phyloP scores from a whole-genome alignment of 257 asterid species.

The Phtheirospermum japonicum region DNA sequence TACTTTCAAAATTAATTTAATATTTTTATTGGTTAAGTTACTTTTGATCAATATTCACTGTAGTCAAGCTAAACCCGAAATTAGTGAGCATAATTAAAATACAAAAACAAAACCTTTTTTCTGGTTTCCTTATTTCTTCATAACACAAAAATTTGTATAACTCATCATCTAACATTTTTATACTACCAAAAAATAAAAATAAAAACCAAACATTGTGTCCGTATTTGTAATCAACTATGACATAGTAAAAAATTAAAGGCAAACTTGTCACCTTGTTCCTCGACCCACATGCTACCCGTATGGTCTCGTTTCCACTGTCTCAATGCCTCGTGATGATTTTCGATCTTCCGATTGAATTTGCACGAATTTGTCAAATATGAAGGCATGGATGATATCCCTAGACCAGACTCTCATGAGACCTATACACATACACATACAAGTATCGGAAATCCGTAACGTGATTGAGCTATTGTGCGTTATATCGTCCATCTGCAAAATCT shows the following conservation, averaged over 20 bases:
- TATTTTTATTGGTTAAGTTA: too few species aligned
- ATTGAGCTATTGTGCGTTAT: conserved; percentile 47
- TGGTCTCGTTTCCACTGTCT: neutral
- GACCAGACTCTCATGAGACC: neutral
- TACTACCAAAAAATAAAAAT: neutral
- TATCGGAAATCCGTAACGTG: conserved; percentile 22
- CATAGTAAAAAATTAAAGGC: neutral
- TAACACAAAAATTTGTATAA: neutral
- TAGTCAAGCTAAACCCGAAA: too few species aligned
- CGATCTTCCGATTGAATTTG: neutral
- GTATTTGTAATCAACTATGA: neutral
- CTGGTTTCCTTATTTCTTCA: conserved; percentile 37
- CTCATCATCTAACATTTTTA: conserved; percentile 2
- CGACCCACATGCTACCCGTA: neutral
- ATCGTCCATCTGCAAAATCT: conserved; percentile 29
- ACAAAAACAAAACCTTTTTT: conserved; percentile 23
- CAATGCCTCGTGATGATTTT: too few species aligned
- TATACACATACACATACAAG: neutral
- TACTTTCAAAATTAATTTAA: too few species aligned
- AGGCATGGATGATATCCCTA: neutral
- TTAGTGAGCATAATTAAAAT: too few species aligned
- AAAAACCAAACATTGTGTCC: neutral
- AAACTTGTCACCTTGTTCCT: neutral
- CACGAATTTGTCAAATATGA: neutral
- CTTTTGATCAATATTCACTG: too few species aligned